Evolutionary conservation across 148 eudicot species (phyloP), one percentile per base, ranked within the genome.

Genomic region (Cornus kousa): DNA sequence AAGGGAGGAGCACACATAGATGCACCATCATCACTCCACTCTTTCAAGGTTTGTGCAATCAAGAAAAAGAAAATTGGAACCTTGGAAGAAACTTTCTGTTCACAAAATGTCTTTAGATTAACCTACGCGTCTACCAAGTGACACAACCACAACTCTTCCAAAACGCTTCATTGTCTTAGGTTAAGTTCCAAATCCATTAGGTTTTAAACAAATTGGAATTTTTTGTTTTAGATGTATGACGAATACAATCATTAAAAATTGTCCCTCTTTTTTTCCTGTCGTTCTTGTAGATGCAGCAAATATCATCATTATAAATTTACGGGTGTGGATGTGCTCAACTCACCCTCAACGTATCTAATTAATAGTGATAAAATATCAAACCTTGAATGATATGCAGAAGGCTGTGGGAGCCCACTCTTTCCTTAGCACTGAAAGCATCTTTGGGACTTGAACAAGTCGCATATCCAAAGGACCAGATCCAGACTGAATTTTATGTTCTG

Each of bases 371-470:
- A 72, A 23, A 46, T 40, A 50, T 43, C 82, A 1, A 53, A 97
- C 99, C 98, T 97, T 97, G 73, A 97, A 97, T 20, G 99, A 97
- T 75, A 97, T 86, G 87, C 91, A 89, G 86, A 91, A 97, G 35
- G 98, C 98, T 69, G 40, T 80, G 46, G 99, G 96, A 70, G 93
- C 97, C 99, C 99, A 97, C 50, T 92, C 91, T 73, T 84, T 88
- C 78, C 97, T 91, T 69, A 97, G 90, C 80, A 97, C 87, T 39
- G 89, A 88, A 77, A 97, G 96, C 99, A 97, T 97, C 90, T 97
- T 97, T 16, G 99, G 99, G 48, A 90, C 99, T 88, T 97, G 98
- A 84, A 85, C 99, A 78, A 97, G 96, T 32, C 88, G 87, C 96
- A 97, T 91, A 87, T 94, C 94, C 77, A 97, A 77, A 82, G 99